Percentiles rank a stretch among this genome's conserved stretches.
Conservation (phyloP, 441 rosid species). For the Adansonia gregorii region DNA sequence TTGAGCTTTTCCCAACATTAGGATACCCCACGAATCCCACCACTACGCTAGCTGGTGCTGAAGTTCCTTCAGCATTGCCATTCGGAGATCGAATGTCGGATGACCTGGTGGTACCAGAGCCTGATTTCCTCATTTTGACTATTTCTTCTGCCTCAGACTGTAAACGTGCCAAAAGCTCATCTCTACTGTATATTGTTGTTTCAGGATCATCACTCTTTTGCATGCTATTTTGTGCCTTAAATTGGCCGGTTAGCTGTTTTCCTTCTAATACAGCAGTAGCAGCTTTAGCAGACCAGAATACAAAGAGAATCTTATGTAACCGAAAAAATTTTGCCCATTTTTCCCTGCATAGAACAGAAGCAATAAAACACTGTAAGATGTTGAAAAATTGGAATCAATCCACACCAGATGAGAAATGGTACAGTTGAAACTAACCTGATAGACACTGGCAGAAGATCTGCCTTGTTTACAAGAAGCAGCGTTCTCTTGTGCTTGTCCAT, state of each 20-base stretch:
- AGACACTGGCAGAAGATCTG: slow-evolving; percentile 81
- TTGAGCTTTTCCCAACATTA: slow-evolving; percentile 93
- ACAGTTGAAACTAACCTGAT: slow-evolving; percentile 53
- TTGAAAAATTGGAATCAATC: slow-evolving; percentile 17
- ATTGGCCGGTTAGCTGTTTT: slow-evolving; percentile 47
- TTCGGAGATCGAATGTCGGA: slow-evolving; percentile 36
- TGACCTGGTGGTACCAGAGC: slow-evolving; percentile 34
- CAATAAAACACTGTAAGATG: slow-evolving; percentile 23
- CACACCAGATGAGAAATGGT: neutral
- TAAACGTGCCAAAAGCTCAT: slow-evolving; percentile 72
- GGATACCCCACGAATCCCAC: slow-evolving; percentile 97
- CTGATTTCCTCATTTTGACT: slow-evolving; percentile 54
- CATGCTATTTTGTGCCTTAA: slow-evolving; percentile 36
- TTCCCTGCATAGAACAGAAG: slow-evolving; percentile 49
- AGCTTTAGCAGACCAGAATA: slow-evolving; percentile 98
- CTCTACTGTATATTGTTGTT: slow-evolving; percentile 72
- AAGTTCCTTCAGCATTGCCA: slow-evolving; percentile 30
- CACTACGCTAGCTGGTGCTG: slow-evolving; percentile 48
- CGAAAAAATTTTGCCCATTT: slow-evolving; percentile 79
- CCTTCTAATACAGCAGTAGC: slow-evolving; percentile 78
- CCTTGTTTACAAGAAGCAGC: slow-evolving; percentile 88
- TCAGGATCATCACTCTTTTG: slow-evolving; percentile 51
- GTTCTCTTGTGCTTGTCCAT: slow-evolving; percentile 75
- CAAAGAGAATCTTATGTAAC: slow-evolving; percentile 53
- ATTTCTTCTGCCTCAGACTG: slow-evolving; percentile 78